Conservation (phyloP, 2,329 filamentous ascomycete species). For the Trichoderma endophyticum region DNA sequence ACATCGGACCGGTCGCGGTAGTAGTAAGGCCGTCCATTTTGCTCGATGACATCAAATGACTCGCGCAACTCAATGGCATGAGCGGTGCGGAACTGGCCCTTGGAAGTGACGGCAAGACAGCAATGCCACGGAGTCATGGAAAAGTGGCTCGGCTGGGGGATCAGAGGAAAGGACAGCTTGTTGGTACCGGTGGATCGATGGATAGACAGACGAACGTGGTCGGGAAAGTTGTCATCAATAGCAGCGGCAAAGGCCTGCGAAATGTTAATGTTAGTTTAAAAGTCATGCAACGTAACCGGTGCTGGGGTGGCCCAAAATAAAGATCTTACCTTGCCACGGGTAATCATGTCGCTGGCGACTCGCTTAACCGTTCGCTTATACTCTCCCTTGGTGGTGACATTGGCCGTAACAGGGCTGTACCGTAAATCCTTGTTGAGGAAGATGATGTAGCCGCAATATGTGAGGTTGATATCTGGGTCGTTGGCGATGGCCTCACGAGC, state of each 20-base stretch:
- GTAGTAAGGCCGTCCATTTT: background rate
- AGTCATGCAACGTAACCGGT: background rate
- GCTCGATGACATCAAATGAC: background rate
- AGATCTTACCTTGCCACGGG: background rate
- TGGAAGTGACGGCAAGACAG: background rate
- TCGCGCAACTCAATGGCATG: background rate
- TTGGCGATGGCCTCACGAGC: background rate
- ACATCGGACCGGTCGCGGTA: background rate
- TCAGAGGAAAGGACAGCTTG: background rate
- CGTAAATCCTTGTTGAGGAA: background rate
- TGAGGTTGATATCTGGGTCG: background rate
- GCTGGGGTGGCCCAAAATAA: background rate
- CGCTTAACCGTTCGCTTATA: background rate
- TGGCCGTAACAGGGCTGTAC: background rate
- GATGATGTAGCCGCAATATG: background rate
- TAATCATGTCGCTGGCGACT: background rate
- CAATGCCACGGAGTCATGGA: conserved; percentile 2
- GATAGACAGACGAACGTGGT: background rate
- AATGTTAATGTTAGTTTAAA: background rate
- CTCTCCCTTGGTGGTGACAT: background rate
- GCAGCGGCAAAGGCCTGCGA: background rate
- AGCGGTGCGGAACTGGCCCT: background rate
- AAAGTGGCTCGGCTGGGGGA: background rate
- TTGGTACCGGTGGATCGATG: background rate
- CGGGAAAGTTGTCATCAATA: background rate